Evolutionary conservation across 2,329 filamentous ascomycete species (phyloP).

Genomic region (Trichoderma koningiopsis): DNA sequence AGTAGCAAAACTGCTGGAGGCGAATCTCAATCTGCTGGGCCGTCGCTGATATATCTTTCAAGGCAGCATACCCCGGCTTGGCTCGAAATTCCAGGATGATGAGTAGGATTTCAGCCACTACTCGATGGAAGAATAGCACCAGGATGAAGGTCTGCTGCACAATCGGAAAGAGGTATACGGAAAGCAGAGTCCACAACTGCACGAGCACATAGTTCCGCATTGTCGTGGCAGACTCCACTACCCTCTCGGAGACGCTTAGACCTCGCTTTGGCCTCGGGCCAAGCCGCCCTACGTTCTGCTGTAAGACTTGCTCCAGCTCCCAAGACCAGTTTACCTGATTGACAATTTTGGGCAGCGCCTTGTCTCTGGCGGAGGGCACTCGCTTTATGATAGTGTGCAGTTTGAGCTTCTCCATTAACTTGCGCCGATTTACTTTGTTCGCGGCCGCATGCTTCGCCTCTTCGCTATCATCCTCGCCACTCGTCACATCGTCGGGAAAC

Average conservation of each 20-base stretch:
- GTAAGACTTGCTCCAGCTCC: constrained; percentile 82
- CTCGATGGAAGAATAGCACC: constrained; percentile 75
- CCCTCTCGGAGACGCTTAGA: constrained; percentile 89
- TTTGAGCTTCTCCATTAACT: constrained; percentile 81
- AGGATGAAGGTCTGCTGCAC: constrained; percentile 74
- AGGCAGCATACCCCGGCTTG: constrained; percentile 74
- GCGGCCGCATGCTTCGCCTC: constrained; percentile 67
- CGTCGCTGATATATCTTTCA: constrained; percentile 95
- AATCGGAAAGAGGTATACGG: constrained; percentile 76
- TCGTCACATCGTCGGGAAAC: constrained; percentile 37
- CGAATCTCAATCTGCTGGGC: constrained; percentile 97
- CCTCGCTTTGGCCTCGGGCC: constrained; percentile 79
- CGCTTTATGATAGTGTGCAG: constrained; percentile 83
- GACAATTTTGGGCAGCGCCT: constrained; percentile 76
- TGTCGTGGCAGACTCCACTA: constrained; percentile 90
- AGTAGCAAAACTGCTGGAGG: constrained; percentile 97
- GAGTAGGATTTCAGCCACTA: constrained; percentile 78
- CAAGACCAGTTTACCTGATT: constrained; percentile 96
- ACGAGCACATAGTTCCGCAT: constrained; percentile 74
- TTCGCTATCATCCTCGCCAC: constrained; percentile 58
- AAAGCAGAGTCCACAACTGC: constrained; percentile 70
- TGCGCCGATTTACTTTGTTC: constrained; percentile 61
- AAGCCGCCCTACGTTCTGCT: constrained; percentile 86
- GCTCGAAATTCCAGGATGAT: constrained; percentile 81
- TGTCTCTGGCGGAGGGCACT: constrained; percentile 77